Conservation (phyloP, 192 early-diverging fungal genomes). For the Spinellus fusiger region DNA sequence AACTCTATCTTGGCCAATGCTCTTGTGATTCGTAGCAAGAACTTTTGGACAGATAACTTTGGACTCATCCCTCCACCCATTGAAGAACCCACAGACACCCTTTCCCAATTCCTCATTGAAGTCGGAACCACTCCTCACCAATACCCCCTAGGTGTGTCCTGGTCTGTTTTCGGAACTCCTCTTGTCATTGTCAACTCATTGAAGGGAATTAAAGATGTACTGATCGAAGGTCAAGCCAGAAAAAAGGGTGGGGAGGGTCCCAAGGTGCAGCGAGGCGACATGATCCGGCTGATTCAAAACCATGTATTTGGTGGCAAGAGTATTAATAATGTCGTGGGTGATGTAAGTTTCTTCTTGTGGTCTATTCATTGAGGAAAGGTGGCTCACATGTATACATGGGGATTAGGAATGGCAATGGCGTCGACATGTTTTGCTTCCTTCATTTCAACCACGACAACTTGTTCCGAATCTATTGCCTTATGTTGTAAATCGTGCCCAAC, state of each 20-base stretch:
- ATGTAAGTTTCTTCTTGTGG: conserved; percentile 8
- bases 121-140: conserved; percentile 10
- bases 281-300: conserved; percentile 22
- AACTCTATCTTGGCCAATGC: conserved; percentile 4
- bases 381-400: background rate
- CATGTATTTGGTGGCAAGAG: conserved; percentile 29
- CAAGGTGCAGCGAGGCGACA: conserved; percentile 21
- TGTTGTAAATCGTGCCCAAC: conserved; percentile 6
- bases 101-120: conserved; percentile 21
- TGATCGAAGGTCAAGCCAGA: conserved; percentile 25
- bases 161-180: conserved; percentile 16
- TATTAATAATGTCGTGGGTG: conserved; percentile 26
- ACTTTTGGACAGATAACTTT: conserved; percentile 20
- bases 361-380: background rate
- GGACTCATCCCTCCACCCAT: conserved; percentile 24
- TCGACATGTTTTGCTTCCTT: conserved; percentile 25
- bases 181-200: conserved; percentile 27
- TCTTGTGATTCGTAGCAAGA: conserved; percentile 5
- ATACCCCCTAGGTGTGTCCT: conserved; percentile 20
- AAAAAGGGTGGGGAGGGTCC: conserved; percentile 5
- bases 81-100: conserved; percentile 15
- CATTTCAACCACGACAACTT: conserved; percentile 26
- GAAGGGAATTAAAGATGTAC: conserved; percentile 27
- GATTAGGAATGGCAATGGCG: conserved; percentile 35
- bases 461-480: conserved; percentile 25